Evolutionary conservation across 805 yeast species (phyloP).

Genomic region (Martiniozyma abietophila): DNA sequence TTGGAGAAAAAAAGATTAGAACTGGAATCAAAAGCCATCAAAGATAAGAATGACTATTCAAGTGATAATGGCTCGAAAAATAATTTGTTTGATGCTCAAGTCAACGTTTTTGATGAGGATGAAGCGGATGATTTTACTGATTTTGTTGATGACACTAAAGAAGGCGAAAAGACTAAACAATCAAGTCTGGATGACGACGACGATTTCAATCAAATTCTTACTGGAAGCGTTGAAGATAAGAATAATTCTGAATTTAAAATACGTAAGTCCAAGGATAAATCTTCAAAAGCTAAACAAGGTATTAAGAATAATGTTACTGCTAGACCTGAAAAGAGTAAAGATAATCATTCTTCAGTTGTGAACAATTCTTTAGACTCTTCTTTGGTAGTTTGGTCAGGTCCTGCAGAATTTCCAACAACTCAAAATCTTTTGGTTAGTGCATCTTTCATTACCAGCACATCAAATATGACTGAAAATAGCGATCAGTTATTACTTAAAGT

Average conservation of each 20-base stretch:
- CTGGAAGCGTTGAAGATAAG: conserved; percentile 2
- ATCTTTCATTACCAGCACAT: no score
- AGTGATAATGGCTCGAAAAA: conserved; percentile 3
- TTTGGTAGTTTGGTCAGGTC: conserved; percentile 21
- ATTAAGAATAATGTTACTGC: no score
- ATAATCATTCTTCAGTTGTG: no score
- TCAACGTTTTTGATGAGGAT: conserved; percentile 4
- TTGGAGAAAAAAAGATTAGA: conserved; percentile 8
- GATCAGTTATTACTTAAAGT: conserved; percentile 10
- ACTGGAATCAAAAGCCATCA: conserved; percentile 6
- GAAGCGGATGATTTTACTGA: conserved; percentile 3
- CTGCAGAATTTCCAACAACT: no score
- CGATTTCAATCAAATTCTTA: conserved; percentile 13
- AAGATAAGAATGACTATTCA: conserved; percentile 3
- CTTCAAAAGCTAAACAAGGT: no score
- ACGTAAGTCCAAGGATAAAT: no score
- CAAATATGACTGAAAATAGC: conserved; percentile 6
- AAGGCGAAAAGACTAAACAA: conserved; percentile 7
- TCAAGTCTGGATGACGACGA: conserved; percentile 13
- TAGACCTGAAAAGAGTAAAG: no score
- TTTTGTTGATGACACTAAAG: conserved; percentile 4
- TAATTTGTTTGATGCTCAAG: conserved; percentile 5
- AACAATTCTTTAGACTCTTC: no score
- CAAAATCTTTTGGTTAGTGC: no score
- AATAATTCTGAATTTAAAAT: no score